phyloP scores from a whole-genome alignment of 1,284 basidiomycete genomes.

The Tylopilus sp. region DNA sequence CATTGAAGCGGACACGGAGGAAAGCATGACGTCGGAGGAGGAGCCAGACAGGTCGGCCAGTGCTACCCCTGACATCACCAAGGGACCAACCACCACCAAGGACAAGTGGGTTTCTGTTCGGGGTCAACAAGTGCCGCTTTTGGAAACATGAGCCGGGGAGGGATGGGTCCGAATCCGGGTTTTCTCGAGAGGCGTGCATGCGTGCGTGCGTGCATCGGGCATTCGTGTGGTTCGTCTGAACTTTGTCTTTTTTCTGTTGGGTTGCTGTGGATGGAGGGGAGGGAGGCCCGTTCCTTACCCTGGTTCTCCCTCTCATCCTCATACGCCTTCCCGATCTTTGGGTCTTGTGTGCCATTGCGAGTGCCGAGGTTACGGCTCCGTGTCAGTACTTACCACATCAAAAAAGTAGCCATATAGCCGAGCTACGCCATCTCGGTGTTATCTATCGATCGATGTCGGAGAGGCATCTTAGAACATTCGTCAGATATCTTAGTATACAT shows the following conservation, averaged over 20 bases:
- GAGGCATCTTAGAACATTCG: background rate
- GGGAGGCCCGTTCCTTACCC: background rate
- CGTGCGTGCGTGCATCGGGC: background rate
- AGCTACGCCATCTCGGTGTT: background rate
- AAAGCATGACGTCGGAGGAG: slow-evolving; percentile 68
- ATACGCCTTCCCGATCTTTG: slow-evolving; percentile 3
- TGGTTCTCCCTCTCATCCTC: background rate
- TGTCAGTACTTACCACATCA: slow-evolving; percentile 22
- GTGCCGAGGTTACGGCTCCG: slow-evolving; percentile 13
- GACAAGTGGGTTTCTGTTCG: slow-evolving; percentile 74
- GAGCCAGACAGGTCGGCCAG: slow-evolving; percentile 45
- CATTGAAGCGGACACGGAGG: slow-evolving; percentile 66
- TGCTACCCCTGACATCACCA: slow-evolving; percentile 26
- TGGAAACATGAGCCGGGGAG: slow-evolving; percentile 10
- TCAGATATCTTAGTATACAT: slow-evolving; percentile 12
- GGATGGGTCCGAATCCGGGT: background rate
- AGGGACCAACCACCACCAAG: slow-evolving; percentile 32
- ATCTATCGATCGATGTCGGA: slow-evolving; percentile 9
- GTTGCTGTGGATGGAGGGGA: background rate
- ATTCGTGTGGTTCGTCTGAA: background rate
- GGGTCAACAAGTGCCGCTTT: slow-evolving; percentile 23
- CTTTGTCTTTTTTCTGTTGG: slow-evolving; percentile 9
- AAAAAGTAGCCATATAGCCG: slow-evolving; percentile 18
- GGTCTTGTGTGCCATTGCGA: slow-evolving; percentile 13
- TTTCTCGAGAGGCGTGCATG: background rate